A percentile compares a stretch with the other conserved stretches of the same genome.
phyloP scores from a whole-genome alignment of 805 yeast genomes.

The Candida rishiriensis region DNA sequence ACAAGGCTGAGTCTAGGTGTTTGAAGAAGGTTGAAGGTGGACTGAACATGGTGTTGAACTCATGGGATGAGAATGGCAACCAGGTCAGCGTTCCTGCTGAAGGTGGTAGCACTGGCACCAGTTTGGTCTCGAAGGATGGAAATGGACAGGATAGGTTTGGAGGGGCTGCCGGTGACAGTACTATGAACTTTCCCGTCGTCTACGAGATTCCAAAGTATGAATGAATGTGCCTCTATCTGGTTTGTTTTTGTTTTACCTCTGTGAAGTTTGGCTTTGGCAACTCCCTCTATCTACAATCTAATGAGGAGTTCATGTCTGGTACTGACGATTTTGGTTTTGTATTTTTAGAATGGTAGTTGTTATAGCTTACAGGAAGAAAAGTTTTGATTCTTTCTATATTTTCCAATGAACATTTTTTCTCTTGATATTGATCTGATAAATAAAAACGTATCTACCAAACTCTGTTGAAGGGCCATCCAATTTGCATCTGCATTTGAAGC shows the following conservation, averaged over 20 bases:
- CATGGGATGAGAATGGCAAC: neutral
- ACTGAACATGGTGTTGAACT: neutral
- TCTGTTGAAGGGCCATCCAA: constrained; percentile 14
- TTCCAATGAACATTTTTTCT: neutral
- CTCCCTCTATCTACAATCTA: too few relatives aligned
- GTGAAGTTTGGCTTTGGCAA: too few relatives aligned
- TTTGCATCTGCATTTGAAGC: constrained; percentile 16
- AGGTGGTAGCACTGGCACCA: neutral
- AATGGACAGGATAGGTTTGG: neutral
- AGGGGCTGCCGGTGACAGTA: neutral
- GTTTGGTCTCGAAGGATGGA: neutral
- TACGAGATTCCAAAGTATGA: constrained; percentile 8
- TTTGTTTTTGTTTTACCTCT: too few relatives aligned
- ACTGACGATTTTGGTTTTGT: too few relatives aligned
- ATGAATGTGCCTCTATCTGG: neutral
- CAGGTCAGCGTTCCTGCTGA: neutral
- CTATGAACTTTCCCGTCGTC: constrained; percentile 7
- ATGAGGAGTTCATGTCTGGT: too few relatives aligned
- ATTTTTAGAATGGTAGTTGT: too few relatives aligned
- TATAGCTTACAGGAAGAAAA: too few relatives aligned
- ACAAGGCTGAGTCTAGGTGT: constrained; percentile 19
- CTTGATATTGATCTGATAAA: neutral
- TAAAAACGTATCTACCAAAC: constrained; percentile 9
- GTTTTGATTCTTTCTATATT: neutral
- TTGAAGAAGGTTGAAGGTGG: constrained; percentile 5